Percentiles rank a stretch among this genome's conserved stretches.
Conservation (phyloP, 371 early-diverging fungal genomes). For the Funneliformis caledonium region DNA sequence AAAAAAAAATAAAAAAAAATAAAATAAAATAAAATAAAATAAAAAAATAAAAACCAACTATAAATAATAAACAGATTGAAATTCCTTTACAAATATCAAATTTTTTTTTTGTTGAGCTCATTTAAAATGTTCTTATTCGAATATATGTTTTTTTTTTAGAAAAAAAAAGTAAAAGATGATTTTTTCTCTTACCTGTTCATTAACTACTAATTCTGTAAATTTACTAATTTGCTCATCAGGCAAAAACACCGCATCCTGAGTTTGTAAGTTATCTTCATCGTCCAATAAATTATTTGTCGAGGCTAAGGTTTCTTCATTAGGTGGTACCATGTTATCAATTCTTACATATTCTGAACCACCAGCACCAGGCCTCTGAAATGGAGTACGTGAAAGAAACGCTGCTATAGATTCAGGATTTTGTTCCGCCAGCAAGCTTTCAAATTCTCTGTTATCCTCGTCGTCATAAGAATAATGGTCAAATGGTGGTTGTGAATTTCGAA, state of each 20-base stretch:
- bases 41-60: too few species aligned
- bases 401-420: slow-evolving; percentile 23
- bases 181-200: slow-evolving; percentile 26
- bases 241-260: slow-evolving; percentile 33
- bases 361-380: neutral
- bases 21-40: too few species aligned
- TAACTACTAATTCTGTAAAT: slow-evolving; percentile 23
- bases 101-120: too few species aligned
- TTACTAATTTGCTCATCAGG: slow-evolving; percentile 40
- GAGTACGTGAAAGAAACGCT: neutral
- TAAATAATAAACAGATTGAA: too few species aligned
- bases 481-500: slow-evolving; percentile 20
- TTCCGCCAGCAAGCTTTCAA: slow-evolving; percentile 20
- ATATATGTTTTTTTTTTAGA: too few species aligned
- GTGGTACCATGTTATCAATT: neutral
- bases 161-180: too few species aligned
- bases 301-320: slow-evolving; percentile 11
- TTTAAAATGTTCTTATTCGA: too few species aligned
- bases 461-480: slow-evolving; percentile 30
- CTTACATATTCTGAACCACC: neutral
- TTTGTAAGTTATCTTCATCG: slow-evolving; percentile 25
- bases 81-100: too few species aligned
- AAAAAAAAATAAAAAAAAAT: too few species aligned
- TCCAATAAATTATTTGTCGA: slow-evolving; percentile 1
- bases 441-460: slow-evolving; percentile 31